Evolutionary conservation across 2,329 filamentous ascomycete genomes (phyloP).

Genomic region (Aspergillus awamori): DNA sequence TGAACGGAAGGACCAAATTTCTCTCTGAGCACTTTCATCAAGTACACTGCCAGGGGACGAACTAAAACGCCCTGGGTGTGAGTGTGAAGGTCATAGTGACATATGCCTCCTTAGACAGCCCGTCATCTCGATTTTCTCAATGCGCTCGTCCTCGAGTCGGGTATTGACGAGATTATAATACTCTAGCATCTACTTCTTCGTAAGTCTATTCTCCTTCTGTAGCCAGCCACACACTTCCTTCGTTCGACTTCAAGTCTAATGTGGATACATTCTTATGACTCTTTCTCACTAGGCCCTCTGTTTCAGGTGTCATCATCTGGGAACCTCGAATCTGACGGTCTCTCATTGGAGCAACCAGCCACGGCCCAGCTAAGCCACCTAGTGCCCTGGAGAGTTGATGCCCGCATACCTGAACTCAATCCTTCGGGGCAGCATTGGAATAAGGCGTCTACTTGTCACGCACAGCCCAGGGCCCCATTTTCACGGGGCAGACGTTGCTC

Average conservation of each 20-base stretch:
- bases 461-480: background rate
- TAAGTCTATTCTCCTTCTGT: background rate
- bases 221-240: background rate
- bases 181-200: background rate
- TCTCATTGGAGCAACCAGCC: background rate
- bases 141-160: background rate
- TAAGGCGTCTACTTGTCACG: background rate
- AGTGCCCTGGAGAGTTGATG: background rate
- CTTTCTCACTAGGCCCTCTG: background rate
- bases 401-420: constrained; percentile 5
- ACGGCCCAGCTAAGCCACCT: constrained; percentile 2
- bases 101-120: background rate
- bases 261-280: background rate
- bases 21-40: background rate
- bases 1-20: background rate
- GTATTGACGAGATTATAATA: background rate
- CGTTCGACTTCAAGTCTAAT: background rate
- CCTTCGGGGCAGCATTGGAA: background rate
- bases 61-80: background rate
- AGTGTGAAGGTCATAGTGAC: background rate
- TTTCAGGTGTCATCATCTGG: background rate
- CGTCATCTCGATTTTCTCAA: background rate
- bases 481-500: background rate
- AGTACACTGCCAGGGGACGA: background rate
- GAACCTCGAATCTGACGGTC: background rate